A percentile compares a stretch with the other conserved stretches of the same genome.
Evolutionary conservation across 176 grass and related monocot genomes (phyloP).

Genomic region (Avena insularis): DNA sequence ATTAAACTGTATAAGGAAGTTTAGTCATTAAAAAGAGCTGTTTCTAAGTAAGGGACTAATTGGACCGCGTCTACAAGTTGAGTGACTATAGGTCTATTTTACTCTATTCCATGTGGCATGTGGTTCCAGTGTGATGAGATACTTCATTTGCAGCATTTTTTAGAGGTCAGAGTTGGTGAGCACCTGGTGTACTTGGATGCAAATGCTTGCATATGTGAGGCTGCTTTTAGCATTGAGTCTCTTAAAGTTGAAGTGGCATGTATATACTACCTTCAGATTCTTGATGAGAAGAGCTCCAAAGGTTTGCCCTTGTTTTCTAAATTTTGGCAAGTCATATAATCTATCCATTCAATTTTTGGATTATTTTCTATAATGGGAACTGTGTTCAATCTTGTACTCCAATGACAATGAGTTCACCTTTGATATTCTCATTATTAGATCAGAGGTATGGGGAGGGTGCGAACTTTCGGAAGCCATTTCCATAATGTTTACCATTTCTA

Average conservation of each 20-base stretch:
- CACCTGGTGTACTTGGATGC: slow-evolving; percentile 70
- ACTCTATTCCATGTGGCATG: neutral
- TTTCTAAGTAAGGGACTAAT: neutral
- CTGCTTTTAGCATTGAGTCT: slow-evolving; percentile 57
- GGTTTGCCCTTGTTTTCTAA: slow-evolving; percentile 47
- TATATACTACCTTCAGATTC: slow-evolving; percentile 81
- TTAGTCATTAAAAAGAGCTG: neutral
- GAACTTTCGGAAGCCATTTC: slow-evolving; percentile 22
- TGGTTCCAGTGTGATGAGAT: slow-evolving; percentile 44
- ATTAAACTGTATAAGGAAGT: neutral
- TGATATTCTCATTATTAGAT: slow-evolving; percentile 15
- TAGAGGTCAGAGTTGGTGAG: slow-evolving; percentile 74
- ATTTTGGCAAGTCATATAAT: slow-evolving; percentile 4
- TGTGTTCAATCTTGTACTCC: neutral
- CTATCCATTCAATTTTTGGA: slow-evolving; percentile 9
- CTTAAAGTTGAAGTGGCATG: slow-evolving; percentile 90
- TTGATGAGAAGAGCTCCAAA: slow-evolving; percentile 76
- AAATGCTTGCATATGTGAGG: slow-evolving; percentile 55
- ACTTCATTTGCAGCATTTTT: slow-evolving; percentile 53
- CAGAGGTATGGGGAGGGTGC: neutral
- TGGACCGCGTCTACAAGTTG: neutral
- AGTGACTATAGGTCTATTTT: neutral
- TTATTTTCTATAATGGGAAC: slow-evolving; percentile 3
- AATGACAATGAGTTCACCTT: neutral
- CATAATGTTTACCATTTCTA: neutral